A percentile compares a stretch with the other conserved stretches of the same genome.
Conservation (phyloP, 352 stramenopile species). For the Phytophthora agathidicida region DNA sequence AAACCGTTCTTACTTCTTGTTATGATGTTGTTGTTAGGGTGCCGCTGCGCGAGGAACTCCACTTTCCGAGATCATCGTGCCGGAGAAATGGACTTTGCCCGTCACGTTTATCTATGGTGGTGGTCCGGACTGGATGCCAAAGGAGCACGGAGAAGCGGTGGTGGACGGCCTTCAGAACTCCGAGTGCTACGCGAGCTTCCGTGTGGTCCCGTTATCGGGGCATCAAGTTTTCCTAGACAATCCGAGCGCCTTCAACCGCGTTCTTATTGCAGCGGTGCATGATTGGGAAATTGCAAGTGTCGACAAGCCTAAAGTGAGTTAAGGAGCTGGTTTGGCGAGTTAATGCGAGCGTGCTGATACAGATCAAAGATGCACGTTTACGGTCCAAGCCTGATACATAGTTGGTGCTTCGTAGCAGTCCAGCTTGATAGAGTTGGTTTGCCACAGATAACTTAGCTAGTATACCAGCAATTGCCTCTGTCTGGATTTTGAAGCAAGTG, state of each 20-base stretch:
- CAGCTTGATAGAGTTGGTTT: too few species aligned
- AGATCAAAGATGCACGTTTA: neutral
- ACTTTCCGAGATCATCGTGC: conserved; percentile 53
- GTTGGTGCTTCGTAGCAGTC: neutral
- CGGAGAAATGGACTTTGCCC: conserved; percentile 47
- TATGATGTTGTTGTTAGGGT: conserved; percentile 25
- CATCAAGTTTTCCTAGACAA: conserved; percentile 87
- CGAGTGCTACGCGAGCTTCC: conserved; percentile 53
- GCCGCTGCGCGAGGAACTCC: conserved; percentile 43
- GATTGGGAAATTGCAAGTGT: conserved; percentile 22
- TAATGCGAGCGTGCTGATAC: conserved; percentile 1
- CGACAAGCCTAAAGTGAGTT: neutral
- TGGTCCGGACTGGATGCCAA: conserved; percentile 75
- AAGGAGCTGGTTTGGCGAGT: neutral
- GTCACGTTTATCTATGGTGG: conserved; percentile 76
- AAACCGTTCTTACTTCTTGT: neutral
- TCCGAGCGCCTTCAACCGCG: conserved; percentile 60
- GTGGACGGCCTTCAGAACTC: conserved; percentile 48
- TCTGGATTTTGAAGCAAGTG: too few species aligned
- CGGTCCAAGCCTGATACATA: neutral
- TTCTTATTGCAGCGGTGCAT: conserved; percentile 40
- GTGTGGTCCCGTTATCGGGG: conserved; percentile 57
- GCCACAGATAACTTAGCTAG: too few species aligned
- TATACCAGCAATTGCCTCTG: too few species aligned
- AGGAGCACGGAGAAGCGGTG: conserved; percentile 58